Conservation (phyloP, 2,329 filamentous ascomycete species). For the Diaporthe citriasiana region DNA sequence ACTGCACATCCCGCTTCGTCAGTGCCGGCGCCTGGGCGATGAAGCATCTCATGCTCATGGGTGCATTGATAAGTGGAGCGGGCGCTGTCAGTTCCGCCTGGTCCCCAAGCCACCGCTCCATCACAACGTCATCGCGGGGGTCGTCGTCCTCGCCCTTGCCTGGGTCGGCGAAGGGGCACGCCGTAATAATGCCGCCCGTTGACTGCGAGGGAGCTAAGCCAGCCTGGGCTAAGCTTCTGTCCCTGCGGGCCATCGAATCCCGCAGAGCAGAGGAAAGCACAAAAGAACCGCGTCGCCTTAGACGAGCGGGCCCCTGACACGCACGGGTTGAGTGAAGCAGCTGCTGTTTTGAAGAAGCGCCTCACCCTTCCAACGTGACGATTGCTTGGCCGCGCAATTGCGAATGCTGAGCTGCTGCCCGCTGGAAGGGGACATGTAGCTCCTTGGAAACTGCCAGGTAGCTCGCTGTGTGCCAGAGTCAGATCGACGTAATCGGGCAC, state of each 20-base stretch:
- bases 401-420: neutral
- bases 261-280: constrained; percentile 2
- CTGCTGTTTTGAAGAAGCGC: constrained; percentile 22
- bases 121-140: constrained; percentile 38
- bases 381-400: neutral
- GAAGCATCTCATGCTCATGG: constrained; percentile 15
- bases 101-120: constrained; percentile 25
- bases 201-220: constrained; percentile 12
- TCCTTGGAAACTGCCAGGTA: neutral
- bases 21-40: neutral
- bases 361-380: constrained; percentile 10
- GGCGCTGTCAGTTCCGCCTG: constrained; percentile 7
- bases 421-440: neutral
- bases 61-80: constrained; percentile 21
- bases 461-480: constrained; percentile 10
- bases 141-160: constrained; percentile 17
- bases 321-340: constrained; percentile 24
- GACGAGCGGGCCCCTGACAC: neutral
- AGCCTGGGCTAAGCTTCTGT: constrained; percentile 19
- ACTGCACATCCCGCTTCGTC: neutral
- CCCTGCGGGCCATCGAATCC: neutral
- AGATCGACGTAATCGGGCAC: constrained; percentile 28
- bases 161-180: neutral
- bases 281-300: neutral
- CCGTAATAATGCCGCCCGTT: constrained; percentile 13